Base-by-base conservation (phyloP, 1,284 basidiomycete genomes). In the Ceratobasidium papillatum region DNA sequence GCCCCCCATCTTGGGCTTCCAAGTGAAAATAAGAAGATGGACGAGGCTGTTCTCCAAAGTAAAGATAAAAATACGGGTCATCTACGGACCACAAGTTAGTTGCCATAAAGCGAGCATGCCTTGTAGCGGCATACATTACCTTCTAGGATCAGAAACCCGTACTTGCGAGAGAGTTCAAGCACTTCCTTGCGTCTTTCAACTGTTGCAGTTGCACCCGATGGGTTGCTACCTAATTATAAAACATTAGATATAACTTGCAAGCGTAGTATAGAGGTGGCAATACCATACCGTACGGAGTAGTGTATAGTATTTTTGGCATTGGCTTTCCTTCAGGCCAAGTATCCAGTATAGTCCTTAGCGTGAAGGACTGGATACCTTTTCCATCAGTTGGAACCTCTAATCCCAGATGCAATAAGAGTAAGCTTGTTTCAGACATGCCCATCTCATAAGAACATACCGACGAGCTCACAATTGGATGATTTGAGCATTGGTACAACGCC, bases 61-160 rank as follows among this genome's bases (percentile, higher is more conserved):
- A 93, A 64, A 92, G 79, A 77, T 89, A 91, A 79, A 86, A 93
- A 81, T 94, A 94, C 1, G 93, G 92, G 80, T 94, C 93, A 78
- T 94, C 93, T 89, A 78, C 27, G 3, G 56, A 2, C 34, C 47
- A 7, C 19, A 32, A 2, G 17, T 14, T 41, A 19, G 45, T 22
- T 49, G 5, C 17, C 36, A 49, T 11, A 38, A 65, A 76, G 77
- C 54, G 22, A 52, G 38, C 14, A 41, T 27, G 49, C 52, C 36
- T 9, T 62, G 49, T 17, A 32, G 30, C 47, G 5, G 30, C 22
- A 73, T 51, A 82, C 49, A 82, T 41, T 76, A 88, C 92, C 93
- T 87, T 98, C 95, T 56, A 98, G 83, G 78, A 98, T 93, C 65
- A 97, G 82, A 78, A 98, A 88, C 79, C 93, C 87, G 80, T 94